These are phyloP conservation scores for Coffea eugenioides DNA, from an alignment of 257 asterid genomes.

Conservation along the genomic window DNA sequence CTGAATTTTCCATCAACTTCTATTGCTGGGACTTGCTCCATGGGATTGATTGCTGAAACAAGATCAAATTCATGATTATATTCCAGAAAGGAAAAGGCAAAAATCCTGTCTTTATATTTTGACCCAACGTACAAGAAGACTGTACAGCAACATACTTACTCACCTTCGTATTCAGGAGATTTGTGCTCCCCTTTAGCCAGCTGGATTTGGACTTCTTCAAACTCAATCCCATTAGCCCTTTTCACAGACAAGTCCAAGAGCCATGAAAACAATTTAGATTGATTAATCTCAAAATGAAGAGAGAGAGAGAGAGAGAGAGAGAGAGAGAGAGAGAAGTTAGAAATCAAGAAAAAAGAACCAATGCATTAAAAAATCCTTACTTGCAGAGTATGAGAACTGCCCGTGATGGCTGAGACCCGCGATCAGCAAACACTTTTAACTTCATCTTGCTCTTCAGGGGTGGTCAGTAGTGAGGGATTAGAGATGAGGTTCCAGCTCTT, in stretches of 20 bases:
- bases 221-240: slow-evolving; percentile 77
- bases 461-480: no score
- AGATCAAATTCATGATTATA: slow-evolving; percentile 6
- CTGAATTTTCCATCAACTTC: slow-evolving; percentile 72
- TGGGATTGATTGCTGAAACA: slow-evolving; percentile 63
- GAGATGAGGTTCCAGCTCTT: no score
- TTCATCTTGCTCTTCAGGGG: slow-evolving; percentile 33
- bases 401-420: slow-evolving; percentile 91
- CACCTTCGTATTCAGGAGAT: slow-evolving; percentile 73
- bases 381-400: slow-evolving; percentile 88
- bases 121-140: neutral
- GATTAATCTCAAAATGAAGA: neutral
- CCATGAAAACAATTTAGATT: neutral
- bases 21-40: slow-evolving; percentile 81
- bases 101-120: neutral
- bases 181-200: slow-evolving; percentile 55
- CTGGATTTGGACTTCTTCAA: slow-evolving; percentile 69
- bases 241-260: slow-evolving; percentile 1
- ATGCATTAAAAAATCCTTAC: slow-evolving; percentile 35
- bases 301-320: neutral
- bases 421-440: slow-evolving; percentile 72
- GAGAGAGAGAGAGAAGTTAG: neutral
- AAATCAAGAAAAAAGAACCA: neutral
- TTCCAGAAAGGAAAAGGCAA: neutral
- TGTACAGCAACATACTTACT: neutral